Conservation (phyloP, 2,329 filamentous ascomycete species). For the Curvularia sp. region DNA sequence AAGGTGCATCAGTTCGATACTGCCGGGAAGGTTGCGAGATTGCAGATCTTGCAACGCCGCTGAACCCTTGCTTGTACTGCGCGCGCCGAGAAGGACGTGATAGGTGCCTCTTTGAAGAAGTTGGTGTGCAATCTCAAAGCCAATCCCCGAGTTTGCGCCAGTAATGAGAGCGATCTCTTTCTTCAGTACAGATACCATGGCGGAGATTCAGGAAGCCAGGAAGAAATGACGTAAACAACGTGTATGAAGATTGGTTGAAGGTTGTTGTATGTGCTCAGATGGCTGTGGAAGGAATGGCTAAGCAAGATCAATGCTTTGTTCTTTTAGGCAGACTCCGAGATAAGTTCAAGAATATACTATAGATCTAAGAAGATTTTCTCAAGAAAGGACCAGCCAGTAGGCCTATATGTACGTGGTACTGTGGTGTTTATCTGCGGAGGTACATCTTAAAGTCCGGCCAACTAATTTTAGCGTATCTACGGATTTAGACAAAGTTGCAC, state of each 20-base stretch:
- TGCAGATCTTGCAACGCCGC: slow-evolving; percentile 36
- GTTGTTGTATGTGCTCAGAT: background rate
- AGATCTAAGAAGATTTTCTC: background rate
- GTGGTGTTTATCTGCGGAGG: background rate
- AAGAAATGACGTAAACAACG: background rate
- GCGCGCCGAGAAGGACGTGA: slow-evolving; percentile 36
- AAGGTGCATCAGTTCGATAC: slow-evolving; percentile 51
- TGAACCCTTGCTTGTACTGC: slow-evolving; percentile 33
- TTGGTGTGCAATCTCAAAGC: slow-evolving; percentile 54
- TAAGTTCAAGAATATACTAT: background rate
- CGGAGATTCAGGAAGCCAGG: background rate
- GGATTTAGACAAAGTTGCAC: background rate
- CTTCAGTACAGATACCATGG: slow-evolving; percentile 19
- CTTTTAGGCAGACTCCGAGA: background rate
- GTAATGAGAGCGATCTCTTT: slow-evolving; percentile 49
- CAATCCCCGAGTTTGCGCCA: slow-evolving; percentile 58
- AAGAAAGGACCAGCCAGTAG: background rate
- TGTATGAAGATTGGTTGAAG: background rate
- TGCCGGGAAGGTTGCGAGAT: slow-evolving; percentile 36
- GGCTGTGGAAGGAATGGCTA: background rate
- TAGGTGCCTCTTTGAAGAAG: slow-evolving; percentile 49
- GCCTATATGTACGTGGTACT: background rate
- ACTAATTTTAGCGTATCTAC: background rate
- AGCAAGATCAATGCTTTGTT: background rate
- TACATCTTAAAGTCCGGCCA: slow-evolving; percentile 7